Conservation (phyloP, 2,329 filamentous ascomycete species). For the Xylariaceae sp. region DNA sequence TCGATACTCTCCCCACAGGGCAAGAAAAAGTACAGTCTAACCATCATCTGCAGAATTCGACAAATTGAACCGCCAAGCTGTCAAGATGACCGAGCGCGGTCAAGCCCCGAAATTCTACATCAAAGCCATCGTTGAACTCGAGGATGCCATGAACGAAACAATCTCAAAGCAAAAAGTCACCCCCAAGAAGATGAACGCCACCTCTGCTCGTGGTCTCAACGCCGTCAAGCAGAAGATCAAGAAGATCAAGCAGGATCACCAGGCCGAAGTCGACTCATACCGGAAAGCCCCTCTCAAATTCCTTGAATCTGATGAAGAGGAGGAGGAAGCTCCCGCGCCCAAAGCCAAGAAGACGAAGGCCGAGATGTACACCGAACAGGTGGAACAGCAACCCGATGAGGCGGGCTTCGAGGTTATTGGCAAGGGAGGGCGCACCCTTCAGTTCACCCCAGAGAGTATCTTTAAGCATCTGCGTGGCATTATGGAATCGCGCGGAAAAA, state of each 20-base stretch:
- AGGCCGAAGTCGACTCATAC: conserved; percentile 81
- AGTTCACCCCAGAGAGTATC: conserved; percentile 96
- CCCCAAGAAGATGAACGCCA: conserved; percentile 98
- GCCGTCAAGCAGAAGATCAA: conserved; percentile 97
- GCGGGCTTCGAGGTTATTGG: conserved; percentile 88
- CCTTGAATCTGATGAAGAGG: conserved; percentile 59
- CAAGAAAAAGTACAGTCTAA: neutral
- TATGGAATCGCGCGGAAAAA: conserved; percentile 93
- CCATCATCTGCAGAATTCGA: conserved; percentile 69
- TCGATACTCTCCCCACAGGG: neutral
- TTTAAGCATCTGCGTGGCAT: conserved; percentile 94
- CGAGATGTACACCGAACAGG: conserved; percentile 46
- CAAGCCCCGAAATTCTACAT: conserved; percentile 88
- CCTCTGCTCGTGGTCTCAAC: conserved; percentile 88
- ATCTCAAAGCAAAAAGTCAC: conserved; percentile 94
- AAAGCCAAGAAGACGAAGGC: conserved; percentile 52
- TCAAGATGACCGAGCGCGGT: conserved; percentile 72
- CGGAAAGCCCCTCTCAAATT: conserved; percentile 55
- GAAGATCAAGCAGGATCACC: conserved; percentile 97
- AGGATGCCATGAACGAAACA: conserved; percentile 91
- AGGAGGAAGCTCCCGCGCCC: conserved; percentile 58
- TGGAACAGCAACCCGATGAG: conserved; percentile 59
- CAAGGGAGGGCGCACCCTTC: conserved; percentile 80
- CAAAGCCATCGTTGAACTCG: conserved; percentile 86
- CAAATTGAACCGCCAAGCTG: conserved; percentile 83